Evolutionary conservation across 768 basidiomycete species (phyloP), one percentile per base, ranked within the genome.

Genomic region (Suillus paluster): DNA sequence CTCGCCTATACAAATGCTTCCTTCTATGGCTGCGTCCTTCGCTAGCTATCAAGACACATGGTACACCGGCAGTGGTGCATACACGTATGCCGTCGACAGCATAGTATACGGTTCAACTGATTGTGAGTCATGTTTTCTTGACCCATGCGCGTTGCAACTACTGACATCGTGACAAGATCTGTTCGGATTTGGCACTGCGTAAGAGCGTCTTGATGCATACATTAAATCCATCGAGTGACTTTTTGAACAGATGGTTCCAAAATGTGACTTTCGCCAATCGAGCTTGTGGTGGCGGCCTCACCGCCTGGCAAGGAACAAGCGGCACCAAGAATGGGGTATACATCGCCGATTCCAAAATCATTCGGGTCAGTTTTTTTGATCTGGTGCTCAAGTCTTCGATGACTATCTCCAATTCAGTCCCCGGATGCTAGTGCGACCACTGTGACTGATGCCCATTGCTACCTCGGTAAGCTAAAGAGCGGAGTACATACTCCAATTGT

Each of bases 1-100:
- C 84, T 86, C 25, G 85, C 85, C 1, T 87, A 87, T 63, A 82
- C 86, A 7, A 87, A 88, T 64, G 86, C 85, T 3, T 86, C 86
- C 1, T 87, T 87, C 72, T 88, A 87, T 64, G 84, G 83, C 0
- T 87, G 85, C 64, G 77, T n/a, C 83, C 1, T 87, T 86, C 64
- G 78, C 84, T 1, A 86, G 84, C 66, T 88, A 79, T 63, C 86
- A 89, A 68, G 86, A 88, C 58, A 89, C 88, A 0, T 86, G 85
- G 83, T 88, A 85, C 67, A 84, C 85, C 0, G 88, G 88, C 0
- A 73, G 77, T 1, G 86, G 81, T 53, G 84, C 78, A 5, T 84
- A 81, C 70, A 86, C 86, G 0, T 88, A 85, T 68, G 84, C 83
- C 15, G 79, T 82, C 8, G 87, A 88, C 57, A 86, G 86, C 60